Evolutionary conservation across 768 basidiomycete genomes (phyloP).

Genomic region (Gloeopeniophorella convolvens): DNA sequence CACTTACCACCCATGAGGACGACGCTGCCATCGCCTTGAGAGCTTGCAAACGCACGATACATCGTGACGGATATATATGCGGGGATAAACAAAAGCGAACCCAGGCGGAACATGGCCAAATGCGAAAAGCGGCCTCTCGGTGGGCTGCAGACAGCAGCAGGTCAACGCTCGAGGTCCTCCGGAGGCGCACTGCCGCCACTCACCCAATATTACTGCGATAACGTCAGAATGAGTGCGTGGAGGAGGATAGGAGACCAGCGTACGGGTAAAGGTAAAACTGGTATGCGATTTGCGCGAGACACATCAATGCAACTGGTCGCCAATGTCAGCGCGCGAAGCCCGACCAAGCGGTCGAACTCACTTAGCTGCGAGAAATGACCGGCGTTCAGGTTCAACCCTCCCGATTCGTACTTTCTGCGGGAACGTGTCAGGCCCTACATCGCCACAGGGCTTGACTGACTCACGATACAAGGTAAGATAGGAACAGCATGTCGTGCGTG

Average conservation of each 20-base stretch:
- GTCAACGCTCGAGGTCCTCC: neutral
- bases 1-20: slow-evolving; percentile 74
- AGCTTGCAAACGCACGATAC: slow-evolving; percentile 68
- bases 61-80: slow-evolving; percentile 76
- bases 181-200: neutral
- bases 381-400: slow-evolving; percentile 88
- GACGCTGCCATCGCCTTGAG: slow-evolving; percentile 62
- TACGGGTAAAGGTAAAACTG: slow-evolving; percentile 90
- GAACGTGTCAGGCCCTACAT: neutral
- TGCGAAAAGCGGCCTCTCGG: slow-evolving; percentile 80
- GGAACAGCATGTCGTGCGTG: slow-evolving; percentile 86
- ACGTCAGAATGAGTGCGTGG: neutral
- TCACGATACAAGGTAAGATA: slow-evolving; percentile 86
- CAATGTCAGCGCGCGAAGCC: slow-evolving; percentile 8
- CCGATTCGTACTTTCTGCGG: slow-evolving; percentile 66
- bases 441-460: no score
- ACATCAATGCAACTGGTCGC: slow-evolving; percentile 83
- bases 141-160: slow-evolving; percentile 41
- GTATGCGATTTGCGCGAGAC: slow-evolving; percentile 86
- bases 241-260: slow-evolving; percentile 28
- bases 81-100: slow-evolving; percentile 81
- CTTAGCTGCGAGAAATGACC: slow-evolving; percentile 90
- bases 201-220: slow-evolving; percentile 32
- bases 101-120: slow-evolving; percentile 85
- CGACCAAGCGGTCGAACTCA: slow-evolving; percentile 31